phyloP scores from a whole-genome alignment of 495 filamentous ascomycete species.

The Rostrohypoxylon terebratum region DNA sequence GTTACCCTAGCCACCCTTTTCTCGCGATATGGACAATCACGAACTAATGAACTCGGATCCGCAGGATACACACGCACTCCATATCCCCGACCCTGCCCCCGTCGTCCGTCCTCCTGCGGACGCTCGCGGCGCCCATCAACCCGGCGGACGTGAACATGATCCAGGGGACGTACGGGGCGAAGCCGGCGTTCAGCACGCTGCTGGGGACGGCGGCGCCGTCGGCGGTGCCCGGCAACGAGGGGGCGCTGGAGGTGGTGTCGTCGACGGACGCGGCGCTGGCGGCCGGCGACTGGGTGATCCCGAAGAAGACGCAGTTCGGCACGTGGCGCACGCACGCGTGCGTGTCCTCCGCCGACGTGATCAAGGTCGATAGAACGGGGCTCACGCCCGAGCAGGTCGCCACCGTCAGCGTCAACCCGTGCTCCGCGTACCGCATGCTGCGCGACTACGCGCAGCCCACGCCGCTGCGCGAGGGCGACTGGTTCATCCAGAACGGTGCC shows the following conservation, averaged over 20 bases:
- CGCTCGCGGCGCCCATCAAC: constrained; percentile 92
- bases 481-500: constrained; percentile 97
- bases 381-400: constrained; percentile 80
- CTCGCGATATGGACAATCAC: too few relatives aligned
- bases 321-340: constrained; percentile 94
- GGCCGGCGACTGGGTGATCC: constrained; percentile 91
- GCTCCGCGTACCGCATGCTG: constrained; percentile 92
- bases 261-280: constrained; percentile 66
- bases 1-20: too few relatives aligned
- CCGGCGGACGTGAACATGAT: constrained; percentile 94
- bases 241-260: constrained; percentile 83
- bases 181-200: constrained; percentile 75
- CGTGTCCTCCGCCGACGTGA: constrained; percentile 66
- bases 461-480: constrained; percentile 70
- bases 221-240: constrained; percentile 81
- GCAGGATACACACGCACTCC: constrained; percentile 81
- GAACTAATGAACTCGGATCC: not conserved
- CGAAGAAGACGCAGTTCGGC: constrained; percentile 80
- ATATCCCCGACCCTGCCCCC: constrained; percentile 82
- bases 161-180: constrained; percentile 94
- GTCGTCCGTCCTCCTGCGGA: constrained; percentile 69
- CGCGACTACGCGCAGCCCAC: constrained; percentile 75
- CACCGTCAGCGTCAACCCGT: constrained; percentile 90
- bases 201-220: constrained; percentile 80
- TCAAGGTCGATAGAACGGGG: constrained; percentile 74